Conservation (phyloP, 2,329 filamentous ascomycete genomes). For the Onygenales sp. region DNA sequence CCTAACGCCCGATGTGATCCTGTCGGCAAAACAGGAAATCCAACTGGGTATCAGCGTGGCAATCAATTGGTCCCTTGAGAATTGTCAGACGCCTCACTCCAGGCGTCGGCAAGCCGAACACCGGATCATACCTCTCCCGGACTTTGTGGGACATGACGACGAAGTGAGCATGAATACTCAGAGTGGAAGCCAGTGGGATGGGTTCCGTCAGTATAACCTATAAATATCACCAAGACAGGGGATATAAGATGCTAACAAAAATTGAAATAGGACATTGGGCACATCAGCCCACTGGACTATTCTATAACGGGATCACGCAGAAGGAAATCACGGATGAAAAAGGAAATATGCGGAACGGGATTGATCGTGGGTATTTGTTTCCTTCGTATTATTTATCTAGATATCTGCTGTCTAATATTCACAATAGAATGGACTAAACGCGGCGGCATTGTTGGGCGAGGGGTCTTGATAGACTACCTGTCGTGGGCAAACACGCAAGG, state of each 20-base stretch:
- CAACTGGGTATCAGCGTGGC: conserved; percentile 43
- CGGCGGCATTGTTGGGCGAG: conserved; percentile 46
- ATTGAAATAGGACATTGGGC: conserved; percentile 34
- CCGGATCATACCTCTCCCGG: conserved; percentile 22
- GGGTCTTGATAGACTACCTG: conserved; percentile 47
- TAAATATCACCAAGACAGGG: no score
- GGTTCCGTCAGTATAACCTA: background rate
- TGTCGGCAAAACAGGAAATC: conserved; percentile 34
- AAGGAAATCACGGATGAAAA: conserved; percentile 8
- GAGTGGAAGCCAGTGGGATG: conserved; percentile 47
- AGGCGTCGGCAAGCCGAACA: conserved; percentile 25
- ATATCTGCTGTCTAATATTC: no score
- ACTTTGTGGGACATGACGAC: conserved; percentile 34
- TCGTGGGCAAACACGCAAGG: conserved; percentile 29
- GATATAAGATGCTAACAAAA: no score
- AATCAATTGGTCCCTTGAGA: conserved; percentile 35
- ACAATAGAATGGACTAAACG: conserved; percentile 41
- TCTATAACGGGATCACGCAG: conserved; percentile 40
- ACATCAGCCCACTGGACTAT: conserved; percentile 34
- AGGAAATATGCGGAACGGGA: background rate
- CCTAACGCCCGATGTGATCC: conserved; percentile 38
- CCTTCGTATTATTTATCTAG: no score
- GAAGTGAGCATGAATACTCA: conserved; percentile 50
- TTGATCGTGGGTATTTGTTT: conserved; percentile 30
- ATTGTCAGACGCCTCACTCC: conserved; percentile 20